Base-by-base conservation (phyloP, 805 yeast species). In the Blastobotrys americana region DNA sequence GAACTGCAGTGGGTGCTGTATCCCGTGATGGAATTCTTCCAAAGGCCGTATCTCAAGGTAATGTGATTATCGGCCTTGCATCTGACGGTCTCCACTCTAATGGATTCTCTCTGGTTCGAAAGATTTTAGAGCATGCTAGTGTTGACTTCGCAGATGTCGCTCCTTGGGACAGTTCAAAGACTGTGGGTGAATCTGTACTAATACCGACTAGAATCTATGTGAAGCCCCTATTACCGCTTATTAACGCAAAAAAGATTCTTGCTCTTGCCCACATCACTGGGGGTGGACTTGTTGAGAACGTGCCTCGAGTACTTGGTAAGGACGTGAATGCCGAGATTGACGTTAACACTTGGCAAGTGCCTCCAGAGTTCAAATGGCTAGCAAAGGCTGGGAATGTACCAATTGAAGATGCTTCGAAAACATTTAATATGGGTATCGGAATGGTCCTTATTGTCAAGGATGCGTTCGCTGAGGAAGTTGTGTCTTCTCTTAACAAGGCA, bases 261-360 rank as follows among this genome's bases (percentile, higher is more conserved):
- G 99, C 97, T 47, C 74, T 93, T 60, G 96, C 98, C 2, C 95
- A 93, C 60, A 93, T 93, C 59, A 93, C 99, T 19, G 99, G 99
- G 50, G 99, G 99, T 64, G 99, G 99, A 43, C 72, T 93, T 43
- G 82, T 93, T 22, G 99, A 93, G 66, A 93, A 93, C 66, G 80
- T 90, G 47, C 99, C 99, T 44, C 79, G 99, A 63, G 93, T 95
- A 16, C 72, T 93, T 50, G 98, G 98, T 47, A 67, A 76, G 46
- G 66, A 78, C 55, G 70, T 93, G 50, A 80, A 82, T 56, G 98
- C 97, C 10, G 71, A 71, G 53, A 77, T 93, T 41, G 96, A 90
- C 63, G 80, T 84, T 61, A 68, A 67, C 44, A 68, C 76, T 6
- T 90, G 97, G 96, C 76, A 78, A 52, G 80, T 93, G 27, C 95